phyloP scores from a whole-genome alignment of 2,329 filamentous ascomycete species.

The Ceratocystis eucalypticola region DNA sequence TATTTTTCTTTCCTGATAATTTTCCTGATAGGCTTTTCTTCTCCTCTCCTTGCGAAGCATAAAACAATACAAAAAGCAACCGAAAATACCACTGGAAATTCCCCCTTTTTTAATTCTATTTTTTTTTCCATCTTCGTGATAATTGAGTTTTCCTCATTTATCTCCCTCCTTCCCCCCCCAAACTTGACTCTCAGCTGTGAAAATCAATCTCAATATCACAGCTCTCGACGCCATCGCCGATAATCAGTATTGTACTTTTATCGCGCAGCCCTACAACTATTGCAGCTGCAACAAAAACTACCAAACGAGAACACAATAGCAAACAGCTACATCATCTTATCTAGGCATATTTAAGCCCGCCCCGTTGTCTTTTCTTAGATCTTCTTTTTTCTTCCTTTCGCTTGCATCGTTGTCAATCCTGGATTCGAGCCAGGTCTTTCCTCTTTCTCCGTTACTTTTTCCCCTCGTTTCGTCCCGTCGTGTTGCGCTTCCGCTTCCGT shows the following conservation, averaged over 20 bases:
- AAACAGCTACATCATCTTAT: no score
- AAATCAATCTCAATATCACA: no score
- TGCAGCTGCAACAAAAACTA: no score
- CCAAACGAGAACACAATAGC: no score
- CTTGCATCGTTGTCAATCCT: background rate
- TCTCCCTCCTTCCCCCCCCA: background rate
- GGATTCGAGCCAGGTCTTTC: background rate
- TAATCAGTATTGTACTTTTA: no score
- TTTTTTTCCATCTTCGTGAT: background rate
- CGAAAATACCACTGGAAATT: no score
- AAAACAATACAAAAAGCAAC: no score
- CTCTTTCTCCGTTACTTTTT: background rate
- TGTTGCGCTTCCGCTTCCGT: background rate
- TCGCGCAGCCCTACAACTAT: no score
- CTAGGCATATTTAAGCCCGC: background rate
- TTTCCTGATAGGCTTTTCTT: background rate
- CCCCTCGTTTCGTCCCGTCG: conserved; percentile 1
- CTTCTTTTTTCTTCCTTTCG: background rate
- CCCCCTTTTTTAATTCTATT: background rate
- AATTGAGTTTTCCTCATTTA: background rate
- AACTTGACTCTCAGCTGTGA: no score
- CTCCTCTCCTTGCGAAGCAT: background rate
- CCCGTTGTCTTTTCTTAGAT: background rate
- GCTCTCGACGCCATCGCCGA: no score
- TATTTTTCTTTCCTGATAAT: background rate